These are phyloP conservation scores for Verticillium nonalfalfae DNA, from an alignment of 2,329 filamentous ascomycete species.

Conservation along the genomic window DNA sequence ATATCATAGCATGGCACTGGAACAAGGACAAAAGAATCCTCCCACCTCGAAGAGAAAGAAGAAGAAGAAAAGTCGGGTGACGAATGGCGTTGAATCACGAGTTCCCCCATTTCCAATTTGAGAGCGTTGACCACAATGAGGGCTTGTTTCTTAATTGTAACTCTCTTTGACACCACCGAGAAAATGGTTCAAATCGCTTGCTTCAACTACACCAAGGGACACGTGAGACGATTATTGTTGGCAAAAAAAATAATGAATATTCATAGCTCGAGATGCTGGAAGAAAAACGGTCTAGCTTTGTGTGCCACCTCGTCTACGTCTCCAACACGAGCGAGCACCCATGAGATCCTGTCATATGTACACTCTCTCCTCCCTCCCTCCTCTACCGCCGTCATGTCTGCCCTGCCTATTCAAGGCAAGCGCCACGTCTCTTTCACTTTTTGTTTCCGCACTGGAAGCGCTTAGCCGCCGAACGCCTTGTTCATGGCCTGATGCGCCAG, in stretches of 20 bases:
- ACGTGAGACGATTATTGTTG: too few species aligned
- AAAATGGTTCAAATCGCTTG: too few species aligned
- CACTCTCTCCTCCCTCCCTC: neutral
- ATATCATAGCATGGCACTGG: neutral
- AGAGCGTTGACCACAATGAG: too few species aligned
- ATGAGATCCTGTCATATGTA: neutral
- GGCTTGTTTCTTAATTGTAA: too few species aligned
- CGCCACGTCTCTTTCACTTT: neutral
- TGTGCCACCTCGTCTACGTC: conserved; percentile 77
- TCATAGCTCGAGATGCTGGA: neutral
- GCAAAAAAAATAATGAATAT: too few species aligned
- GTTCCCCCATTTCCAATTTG: too few species aligned
- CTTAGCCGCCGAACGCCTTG: conserved; percentile 53
- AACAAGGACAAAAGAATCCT: neutral
- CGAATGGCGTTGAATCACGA: too few species aligned
- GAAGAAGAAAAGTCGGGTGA: too few species aligned
- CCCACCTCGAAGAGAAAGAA: too few species aligned
- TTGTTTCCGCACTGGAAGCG: neutral
- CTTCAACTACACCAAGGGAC: too few species aligned
- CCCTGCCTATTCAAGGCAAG: too few species aligned
- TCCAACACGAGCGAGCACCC: conserved; percentile 51
- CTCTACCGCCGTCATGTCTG: neutral
- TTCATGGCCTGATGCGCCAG: conserved; percentile 78
- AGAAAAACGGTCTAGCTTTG: neutral
- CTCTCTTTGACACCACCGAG: too few species aligned